Base-by-base conservation (phyloP, 2,329 filamentous ascomycete genomes). In the Colletotrichum trifolii region DNA sequence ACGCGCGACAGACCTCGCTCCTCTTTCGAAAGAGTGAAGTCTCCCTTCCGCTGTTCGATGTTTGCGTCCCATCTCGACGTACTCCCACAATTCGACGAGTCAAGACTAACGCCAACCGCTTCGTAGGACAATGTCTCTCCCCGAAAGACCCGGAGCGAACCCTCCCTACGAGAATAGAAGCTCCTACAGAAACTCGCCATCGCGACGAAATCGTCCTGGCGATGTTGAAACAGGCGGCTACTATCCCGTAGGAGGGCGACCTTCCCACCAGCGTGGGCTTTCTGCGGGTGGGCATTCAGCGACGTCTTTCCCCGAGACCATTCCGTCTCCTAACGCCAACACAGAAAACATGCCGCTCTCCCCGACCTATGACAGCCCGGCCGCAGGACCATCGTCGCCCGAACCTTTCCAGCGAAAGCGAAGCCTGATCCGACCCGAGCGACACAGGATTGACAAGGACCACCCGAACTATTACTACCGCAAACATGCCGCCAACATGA, bases 381-480 rank as follows among this genome's bases (percentile, higher is more conserved):
- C 25, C 9, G 39, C 66, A 54, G 57, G 58, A 40, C 62, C 62
- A 35, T 56, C 66, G 11, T 40, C 56, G n/a, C 54, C 50, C 52
- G 65, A 60, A 57, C 74, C 77, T 43, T 76, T 87, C 66, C 74
- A 80, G 66, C 89, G 94, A 71, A 98, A 98, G 79, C 89, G 91
- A 75, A 97, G 93, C 77, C 82, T 99, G 68, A 90, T 99, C 74
- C 87, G 92, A 67, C 96, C 96, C 1, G 96, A 99, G 79, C 88
- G 96, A 69, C 91, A 91, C 73, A 88, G 91, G 71, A 93, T 97
- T 70, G 91, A 94, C 71, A 89, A 86, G 69, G 91, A 94, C 71
- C 94, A 98, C 75, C 94, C 94, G 12, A 96, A 98, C 77, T 99
- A 97, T 75, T 87, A 97, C 79, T 99, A 99, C 78, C 89, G 93